A percentile compares a stretch with the other conserved stretches of the same genome.
These are phyloP conservation scores for Plasmopara muralis DNA, from an alignment of 352 stramenopile species.

Conservation along the genomic window DNA sequence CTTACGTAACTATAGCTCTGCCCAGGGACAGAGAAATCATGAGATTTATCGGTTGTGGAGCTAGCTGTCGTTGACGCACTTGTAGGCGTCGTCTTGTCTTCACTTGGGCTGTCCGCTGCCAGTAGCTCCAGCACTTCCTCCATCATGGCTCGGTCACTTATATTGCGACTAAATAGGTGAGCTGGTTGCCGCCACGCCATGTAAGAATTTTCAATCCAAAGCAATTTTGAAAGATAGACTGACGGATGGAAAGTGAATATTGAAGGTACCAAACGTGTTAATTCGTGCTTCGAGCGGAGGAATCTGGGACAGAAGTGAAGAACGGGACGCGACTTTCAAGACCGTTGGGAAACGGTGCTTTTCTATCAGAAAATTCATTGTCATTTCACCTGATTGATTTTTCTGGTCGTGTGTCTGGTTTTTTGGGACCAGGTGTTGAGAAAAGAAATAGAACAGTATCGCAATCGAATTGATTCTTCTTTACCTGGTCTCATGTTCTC, in stretches of 20 bases:
- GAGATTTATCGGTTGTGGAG: constrained; percentile 2
- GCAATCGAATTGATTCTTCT: background rate
- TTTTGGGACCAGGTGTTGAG: background rate
- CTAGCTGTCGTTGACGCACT: constrained; percentile 3
- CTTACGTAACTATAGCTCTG: background rate
- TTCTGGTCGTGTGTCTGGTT: background rate
- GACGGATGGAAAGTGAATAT: constrained; percentile 7
- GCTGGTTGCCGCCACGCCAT: constrained; percentile 16
- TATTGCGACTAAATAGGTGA: constrained; percentile 11
- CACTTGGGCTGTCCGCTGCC: constrained; percentile 6
- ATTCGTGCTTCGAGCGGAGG: constrained; percentile 9
- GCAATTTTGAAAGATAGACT: background rate
- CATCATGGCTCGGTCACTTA: constrained; percentile 24
- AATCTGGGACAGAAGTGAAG: constrained; percentile 10
- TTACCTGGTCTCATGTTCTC: background rate
- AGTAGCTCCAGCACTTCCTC: constrained; percentile 25
- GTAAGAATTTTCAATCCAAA: background rate
- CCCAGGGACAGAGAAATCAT: background rate
- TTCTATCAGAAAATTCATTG: background rate
- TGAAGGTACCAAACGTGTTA: background rate
- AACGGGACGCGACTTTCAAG: constrained; percentile 1
- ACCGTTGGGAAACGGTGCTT: constrained; percentile 5
- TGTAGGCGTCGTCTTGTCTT: background rate
- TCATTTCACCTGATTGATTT: constrained; percentile 1
- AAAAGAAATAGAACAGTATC: background rate